These are phyloP conservation scores for Pulveroboletus sp. DNA, from an alignment of 768 basidiomycete species.

Conservation along the genomic window DNA sequence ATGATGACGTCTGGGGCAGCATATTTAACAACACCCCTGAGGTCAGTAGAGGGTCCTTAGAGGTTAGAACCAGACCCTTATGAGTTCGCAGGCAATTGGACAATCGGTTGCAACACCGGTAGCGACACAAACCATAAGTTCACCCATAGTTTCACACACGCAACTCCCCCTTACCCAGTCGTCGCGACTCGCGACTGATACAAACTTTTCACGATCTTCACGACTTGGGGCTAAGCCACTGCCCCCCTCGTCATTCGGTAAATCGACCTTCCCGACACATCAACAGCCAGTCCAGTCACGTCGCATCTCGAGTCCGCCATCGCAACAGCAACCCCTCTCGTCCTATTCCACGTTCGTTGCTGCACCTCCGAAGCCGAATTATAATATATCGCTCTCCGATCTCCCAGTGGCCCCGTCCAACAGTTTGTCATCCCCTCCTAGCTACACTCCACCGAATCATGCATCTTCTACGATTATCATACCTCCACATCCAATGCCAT, in stretches of 20 bases:
- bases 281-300: conserved; percentile 20
- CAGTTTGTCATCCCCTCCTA: conserved; percentile 9
- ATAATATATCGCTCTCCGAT: conserved; percentile 46
- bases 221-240: conserved; percentile 38
- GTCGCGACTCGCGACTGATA: conserved; percentile 31
- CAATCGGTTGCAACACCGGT: conserved; percentile 11
- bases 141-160: conserved; percentile 7
- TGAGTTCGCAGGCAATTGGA: conserved; percentile 12
- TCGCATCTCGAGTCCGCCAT: conserved; percentile 18
- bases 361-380: conserved; percentile 47
- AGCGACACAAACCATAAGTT: conserved; percentile 12
- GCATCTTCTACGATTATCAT: conserved; percentile 15
- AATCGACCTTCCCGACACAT: conserved; percentile 23
- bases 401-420: conserved; percentile 19
- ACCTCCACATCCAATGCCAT: conserved; percentile 23
- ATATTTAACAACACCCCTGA: conserved; percentile 50
- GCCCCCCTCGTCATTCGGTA: conserved; percentile 34
- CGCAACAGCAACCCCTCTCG: conserved; percentile 17
- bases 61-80: conserved; percentile 1
- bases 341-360: conserved; percentile 5
- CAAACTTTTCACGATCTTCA: conserved; percentile 29
- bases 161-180: conserved; percentile 31
- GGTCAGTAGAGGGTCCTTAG: conserved; percentile 10
- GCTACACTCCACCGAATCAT: conserved; percentile 14
- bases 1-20: conserved; percentile 82